These are phyloP conservation scores for Fulvia fulva DNA, from an alignment of 2,329 filamentous ascomycete genomes.

Conservation along the genomic window DNA sequence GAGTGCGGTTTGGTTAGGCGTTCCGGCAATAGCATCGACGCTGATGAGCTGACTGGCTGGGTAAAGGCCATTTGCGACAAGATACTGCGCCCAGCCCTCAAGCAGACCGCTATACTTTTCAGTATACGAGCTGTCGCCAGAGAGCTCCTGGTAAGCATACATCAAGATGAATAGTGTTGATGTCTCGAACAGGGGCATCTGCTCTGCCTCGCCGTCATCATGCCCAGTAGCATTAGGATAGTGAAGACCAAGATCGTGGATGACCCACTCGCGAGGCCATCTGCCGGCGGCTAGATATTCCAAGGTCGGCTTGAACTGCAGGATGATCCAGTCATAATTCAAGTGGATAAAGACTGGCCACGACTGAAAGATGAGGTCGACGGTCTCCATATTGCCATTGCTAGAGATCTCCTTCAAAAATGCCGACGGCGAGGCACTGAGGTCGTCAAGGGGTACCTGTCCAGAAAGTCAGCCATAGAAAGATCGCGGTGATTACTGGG, in stretches of 20 bases:
- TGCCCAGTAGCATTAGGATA: slow-evolving; percentile 29
- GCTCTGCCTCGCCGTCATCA: slow-evolving; percentile 42
- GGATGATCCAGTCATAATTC: slow-evolving; percentile 23
- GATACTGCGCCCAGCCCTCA: slow-evolving; percentile 52
- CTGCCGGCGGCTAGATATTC: slow-evolving; percentile 24
- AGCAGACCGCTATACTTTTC: slow-evolving; percentile 48
- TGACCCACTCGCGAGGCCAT: slow-evolving; percentile 21
- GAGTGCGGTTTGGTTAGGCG: slow-evolving; percentile 44
- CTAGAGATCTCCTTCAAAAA: slow-evolving; percentile 57
- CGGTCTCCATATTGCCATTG: slow-evolving; percentile 33
- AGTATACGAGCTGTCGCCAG: slow-evolving; percentile 48
- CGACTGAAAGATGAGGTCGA: slow-evolving; percentile 32
- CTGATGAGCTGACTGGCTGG: slow-evolving; percentile 55
- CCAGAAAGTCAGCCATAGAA: background rate
- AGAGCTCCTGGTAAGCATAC: slow-evolving; percentile 54
- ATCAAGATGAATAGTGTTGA: slow-evolving; percentile 55
- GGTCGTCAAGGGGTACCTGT: slow-evolving; percentile 20
- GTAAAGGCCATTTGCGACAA: slow-evolving; percentile 50
- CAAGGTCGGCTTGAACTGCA: slow-evolving; percentile 19
- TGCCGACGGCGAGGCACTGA: slow-evolving; percentile 22
- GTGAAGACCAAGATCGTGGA: slow-evolving; percentile 26
- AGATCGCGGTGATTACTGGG: background rate
- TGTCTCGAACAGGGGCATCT: slow-evolving; percentile 44
- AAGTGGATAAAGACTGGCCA: slow-evolving; percentile 30
- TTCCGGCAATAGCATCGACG: slow-evolving; percentile 52